phyloP scores from a whole-genome alignment of 1,284 basidiomycete species.

The Trametes polyzona region DNA sequence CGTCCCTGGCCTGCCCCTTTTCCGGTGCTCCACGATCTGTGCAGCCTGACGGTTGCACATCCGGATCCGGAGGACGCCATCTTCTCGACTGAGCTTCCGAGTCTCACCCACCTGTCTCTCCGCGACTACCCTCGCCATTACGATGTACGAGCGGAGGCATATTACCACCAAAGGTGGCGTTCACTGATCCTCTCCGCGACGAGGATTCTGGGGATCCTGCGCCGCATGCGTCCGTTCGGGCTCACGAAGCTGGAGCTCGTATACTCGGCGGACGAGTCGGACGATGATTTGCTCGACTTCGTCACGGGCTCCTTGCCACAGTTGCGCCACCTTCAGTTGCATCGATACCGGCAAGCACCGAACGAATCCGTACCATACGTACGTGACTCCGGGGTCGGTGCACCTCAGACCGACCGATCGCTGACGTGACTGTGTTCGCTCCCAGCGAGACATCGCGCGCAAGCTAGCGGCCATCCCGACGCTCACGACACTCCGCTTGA shows the following conservation, averaged over 20 bases:
- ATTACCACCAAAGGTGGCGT: not conserved
- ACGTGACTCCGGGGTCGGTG: not conserved
- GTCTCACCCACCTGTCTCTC: not conserved
- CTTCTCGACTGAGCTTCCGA: not conserved
- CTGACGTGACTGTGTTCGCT: not conserved
- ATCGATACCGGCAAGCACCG: not conserved
- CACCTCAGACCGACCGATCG: not conserved
- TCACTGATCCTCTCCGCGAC: not conserved
- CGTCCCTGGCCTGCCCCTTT: not conserved
- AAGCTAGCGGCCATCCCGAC: not conserved
- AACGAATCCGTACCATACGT: not conserved
- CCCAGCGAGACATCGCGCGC: not conserved
- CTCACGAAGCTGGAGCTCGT: conserved; percentile 20
- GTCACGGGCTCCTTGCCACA: not conserved
- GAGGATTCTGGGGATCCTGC: not conserved
- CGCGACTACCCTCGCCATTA: conserved; percentile 13
- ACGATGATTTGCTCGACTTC: not conserved
- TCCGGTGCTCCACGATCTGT: not conserved
- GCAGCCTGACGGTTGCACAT: not conserved
- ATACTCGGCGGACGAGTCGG: not conserved
- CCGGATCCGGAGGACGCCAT: not conserved
- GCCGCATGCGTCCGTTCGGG: not conserved
- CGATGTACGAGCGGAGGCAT: not conserved
- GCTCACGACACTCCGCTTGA: not conserved
- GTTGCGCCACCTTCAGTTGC: not conserved